phyloP scores from a whole-genome alignment of 768 basidiomycete genomes.

The Phanerochaete sordida region DNA sequence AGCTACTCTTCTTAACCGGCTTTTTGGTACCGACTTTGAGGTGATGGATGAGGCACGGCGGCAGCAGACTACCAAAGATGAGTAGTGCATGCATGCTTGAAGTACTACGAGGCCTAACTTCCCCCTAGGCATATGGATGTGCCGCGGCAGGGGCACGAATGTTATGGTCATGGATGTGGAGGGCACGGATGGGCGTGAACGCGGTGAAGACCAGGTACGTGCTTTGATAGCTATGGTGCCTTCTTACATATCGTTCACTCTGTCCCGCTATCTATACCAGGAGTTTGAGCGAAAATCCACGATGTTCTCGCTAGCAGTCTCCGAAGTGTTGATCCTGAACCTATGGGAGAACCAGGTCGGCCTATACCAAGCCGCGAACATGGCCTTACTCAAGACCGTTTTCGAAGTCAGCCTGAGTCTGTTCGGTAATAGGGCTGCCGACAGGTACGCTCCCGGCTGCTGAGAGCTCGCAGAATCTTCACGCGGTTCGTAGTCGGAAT shows the following conservation, averaged over 20 bases:
- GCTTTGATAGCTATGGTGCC: neutral
- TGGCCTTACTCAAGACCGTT: conserved; percentile 98
- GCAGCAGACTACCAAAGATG: conserved; percentile 97
- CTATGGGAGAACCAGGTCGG: conserved; percentile 99
- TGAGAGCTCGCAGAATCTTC: neutral
- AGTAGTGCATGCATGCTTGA: conserved; percentile 16
- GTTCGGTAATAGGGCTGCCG: conserved; percentile 75
- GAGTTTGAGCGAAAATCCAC: conserved; percentile 99
- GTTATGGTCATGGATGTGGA: conserved; percentile 99
- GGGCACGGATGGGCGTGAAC: conserved; percentile 96
- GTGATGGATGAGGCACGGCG: conserved; percentile 95
- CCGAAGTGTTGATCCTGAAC: conserved; percentile 93
- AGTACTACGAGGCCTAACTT: neutral
- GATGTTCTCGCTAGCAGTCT: conserved; percentile 92
- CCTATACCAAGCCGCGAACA: conserved; percentile 97
- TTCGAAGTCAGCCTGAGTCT: conserved; percentile 96
- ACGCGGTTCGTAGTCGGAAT: conserved; percentile 36
- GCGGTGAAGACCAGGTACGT: conserved; percentile 92
- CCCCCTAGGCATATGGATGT: conserved; percentile 94
- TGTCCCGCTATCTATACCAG: conserved; percentile 29
- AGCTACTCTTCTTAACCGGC: conserved; percentile 94
- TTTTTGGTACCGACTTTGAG: conserved; percentile 98
- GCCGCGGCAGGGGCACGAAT: conserved; percentile 77
- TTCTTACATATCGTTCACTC: neutral
- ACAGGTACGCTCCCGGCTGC: conserved; percentile 39